Conservation (phyloP, 257 asterid genomes). For the Eucommia ulmoides region DNA sequence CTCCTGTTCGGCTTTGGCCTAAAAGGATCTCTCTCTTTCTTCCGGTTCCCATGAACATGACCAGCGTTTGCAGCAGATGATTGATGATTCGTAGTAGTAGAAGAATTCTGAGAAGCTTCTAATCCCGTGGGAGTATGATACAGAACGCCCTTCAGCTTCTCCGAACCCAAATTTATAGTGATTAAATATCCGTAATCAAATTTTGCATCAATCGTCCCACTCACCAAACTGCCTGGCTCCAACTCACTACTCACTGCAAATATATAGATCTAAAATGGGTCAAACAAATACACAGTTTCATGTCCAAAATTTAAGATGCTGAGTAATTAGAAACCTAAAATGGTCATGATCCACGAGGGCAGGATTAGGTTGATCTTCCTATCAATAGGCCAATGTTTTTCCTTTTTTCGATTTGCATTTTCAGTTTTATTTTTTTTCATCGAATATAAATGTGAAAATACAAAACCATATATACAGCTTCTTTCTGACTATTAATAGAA, state of each 20-base stretch:
- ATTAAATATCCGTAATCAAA: constrained; percentile 78
- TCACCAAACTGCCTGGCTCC: constrained; percentile 45
- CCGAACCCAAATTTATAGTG: constrained; percentile 54
- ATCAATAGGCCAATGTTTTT: neutral
- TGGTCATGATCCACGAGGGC: neutral
- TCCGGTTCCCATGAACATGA: constrained; percentile 27
- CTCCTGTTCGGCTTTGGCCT: constrained; percentile 70
- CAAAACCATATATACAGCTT: too few species aligned
- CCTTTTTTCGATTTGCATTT: neutral
- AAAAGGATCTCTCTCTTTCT: constrained; percentile 58
- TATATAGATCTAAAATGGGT: neutral
- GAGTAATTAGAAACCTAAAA: neutral
- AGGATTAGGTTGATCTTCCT: too few species aligned
- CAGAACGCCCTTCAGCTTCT: constrained; percentile 68
- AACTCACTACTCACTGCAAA: constrained; percentile 25
- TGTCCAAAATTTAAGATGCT: neutral
- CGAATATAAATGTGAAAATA: too few species aligned
- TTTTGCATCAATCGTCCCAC: constrained; percentile 86
- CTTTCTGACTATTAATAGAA: too few species aligned
- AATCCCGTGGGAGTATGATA: constrained; percentile 44
- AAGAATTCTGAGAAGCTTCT: constrained; percentile 22
- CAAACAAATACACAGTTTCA: neutral
- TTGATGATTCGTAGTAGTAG: too few species aligned
- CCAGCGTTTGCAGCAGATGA: too few species aligned
- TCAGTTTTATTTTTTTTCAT: neutral